A percentile compares a stretch with the other conserved stretches of the same genome.
phyloP scores from a whole-genome alignment of 345 rosid genomes.

The Hypericum androsaemum region DNA sequence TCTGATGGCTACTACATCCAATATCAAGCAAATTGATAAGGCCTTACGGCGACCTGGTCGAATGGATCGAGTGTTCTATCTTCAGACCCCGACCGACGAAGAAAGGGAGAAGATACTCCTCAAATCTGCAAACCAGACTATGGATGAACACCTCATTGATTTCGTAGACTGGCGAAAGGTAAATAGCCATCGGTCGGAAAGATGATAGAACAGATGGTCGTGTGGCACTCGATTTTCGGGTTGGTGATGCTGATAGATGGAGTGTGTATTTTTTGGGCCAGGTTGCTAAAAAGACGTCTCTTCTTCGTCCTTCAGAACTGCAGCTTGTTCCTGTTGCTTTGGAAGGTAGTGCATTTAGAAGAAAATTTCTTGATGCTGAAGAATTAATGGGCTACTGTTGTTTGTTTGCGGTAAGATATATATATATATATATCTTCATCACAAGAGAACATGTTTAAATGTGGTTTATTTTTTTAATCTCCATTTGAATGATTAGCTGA shows the following conservation, averaged over 20 bases:
- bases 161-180: conserved; percentile 89
- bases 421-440: no score
- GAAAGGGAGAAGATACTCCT: conserved; percentile 84
- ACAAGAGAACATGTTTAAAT: no score
- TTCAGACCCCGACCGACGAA: conserved; percentile 75
- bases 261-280: no score
- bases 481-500: conserved; percentile 13
- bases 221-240: conserved; percentile 1
- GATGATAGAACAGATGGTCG: neutral
- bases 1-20: conserved; percentile 91
- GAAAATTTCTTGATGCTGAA: conserved; percentile 80
- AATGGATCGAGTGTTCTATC: conserved; percentile 89
- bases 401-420: conserved; percentile 78
- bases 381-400: conserved; percentile 83
- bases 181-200: conserved; percentile 6
- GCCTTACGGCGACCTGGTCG: conserved; percentile 92
- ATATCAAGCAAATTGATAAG: conserved; percentile 83
- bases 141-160: conserved; percentile 74
- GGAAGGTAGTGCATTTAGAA: conserved; percentile 92
- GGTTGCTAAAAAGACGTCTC: conserved; percentile 88
- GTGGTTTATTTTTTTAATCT: conserved; percentile 1
- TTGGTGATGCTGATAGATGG: no score
- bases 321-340: conserved; percentile 87
- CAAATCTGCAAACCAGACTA: conserved; percentile 69
- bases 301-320: conserved; percentile 75